These are phyloP conservation scores for Trichoderma endophyticum DNA, from an alignment of 2,329 filamentous ascomycete genomes.

Conservation along the genomic window DNA sequence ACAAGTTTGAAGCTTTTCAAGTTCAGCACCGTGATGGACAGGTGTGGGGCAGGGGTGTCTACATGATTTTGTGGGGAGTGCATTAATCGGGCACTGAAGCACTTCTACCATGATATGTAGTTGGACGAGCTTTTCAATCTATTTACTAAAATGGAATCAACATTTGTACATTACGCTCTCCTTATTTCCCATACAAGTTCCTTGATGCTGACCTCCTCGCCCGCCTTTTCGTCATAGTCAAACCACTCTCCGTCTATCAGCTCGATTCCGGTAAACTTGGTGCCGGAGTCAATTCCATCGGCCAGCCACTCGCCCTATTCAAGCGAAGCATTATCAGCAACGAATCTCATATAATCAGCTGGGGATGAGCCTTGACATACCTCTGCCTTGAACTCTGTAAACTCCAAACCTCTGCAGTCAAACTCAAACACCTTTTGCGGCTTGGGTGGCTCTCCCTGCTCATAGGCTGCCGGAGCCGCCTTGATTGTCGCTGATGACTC, in stretches of 20 bases:
- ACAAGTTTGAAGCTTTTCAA: slow-evolving; percentile 12
- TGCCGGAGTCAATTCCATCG: slow-evolving; percentile 74
- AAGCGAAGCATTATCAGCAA: not conserved
- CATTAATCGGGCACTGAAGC: not conserved
- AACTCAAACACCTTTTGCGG: slow-evolving; percentile 79
- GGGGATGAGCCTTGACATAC: slow-evolving; percentile 43
- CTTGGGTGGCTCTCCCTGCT: slow-evolving; percentile 68
- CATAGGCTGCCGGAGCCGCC: slow-evolving; percentile 67
- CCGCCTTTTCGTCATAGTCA: slow-evolving; percentile 92
- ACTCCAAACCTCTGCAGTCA: slow-evolving; percentile 91
- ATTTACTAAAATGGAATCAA: not conserved
- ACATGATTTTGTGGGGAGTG: not conserved
- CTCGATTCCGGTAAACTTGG: slow-evolving; percentile 79
- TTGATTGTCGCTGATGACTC: slow-evolving; percentile 85
- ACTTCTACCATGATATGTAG: not conserved
- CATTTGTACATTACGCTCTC: slow-evolving; percentile 52
- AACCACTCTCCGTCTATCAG: slow-evolving; percentile 92
- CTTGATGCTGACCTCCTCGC: slow-evolving; percentile 89
- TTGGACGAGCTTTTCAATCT: not conserved
- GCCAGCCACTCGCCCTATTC: slow-evolving; percentile 82
- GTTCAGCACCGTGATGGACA: slow-evolving; percentile 4
- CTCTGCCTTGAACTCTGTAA: slow-evolving; percentile 85
- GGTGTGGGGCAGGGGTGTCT: slow-evolving; percentile 4
- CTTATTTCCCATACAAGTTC: slow-evolving; percentile 84
- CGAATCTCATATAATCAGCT: not conserved